These are phyloP conservation scores for Dunaliella primolecta DNA, from an alignment of 139 green algal species.

Conservation along the genomic window DNA sequence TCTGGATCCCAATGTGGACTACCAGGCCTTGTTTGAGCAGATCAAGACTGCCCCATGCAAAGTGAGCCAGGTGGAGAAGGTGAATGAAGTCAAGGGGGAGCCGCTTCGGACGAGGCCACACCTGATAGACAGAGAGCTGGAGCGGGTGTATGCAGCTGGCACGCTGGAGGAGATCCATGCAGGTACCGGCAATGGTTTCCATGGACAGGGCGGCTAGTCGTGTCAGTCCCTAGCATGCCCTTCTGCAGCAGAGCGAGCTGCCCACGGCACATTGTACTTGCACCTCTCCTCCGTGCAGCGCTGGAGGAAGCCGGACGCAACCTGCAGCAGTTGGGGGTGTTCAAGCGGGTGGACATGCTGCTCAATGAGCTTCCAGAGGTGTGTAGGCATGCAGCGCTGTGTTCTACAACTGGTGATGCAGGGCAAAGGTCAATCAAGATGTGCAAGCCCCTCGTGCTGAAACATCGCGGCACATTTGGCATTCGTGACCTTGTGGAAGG, in stretches of 20 bases:
- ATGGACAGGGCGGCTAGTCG: no score
- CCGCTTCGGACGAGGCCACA: slow-evolving; percentile 26
- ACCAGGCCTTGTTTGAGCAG: slow-evolving; percentile 33
- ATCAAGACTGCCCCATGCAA: slow-evolving; percentile 37
- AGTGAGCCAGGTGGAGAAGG: slow-evolving; percentile 29
- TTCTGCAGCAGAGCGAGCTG: no score
- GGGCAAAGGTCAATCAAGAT: no score
- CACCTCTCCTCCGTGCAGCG: slow-evolving; percentile 6
- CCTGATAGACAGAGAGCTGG: slow-evolving; percentile 40
- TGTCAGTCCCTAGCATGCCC: no score
- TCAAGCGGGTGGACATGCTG: slow-evolving; percentile 55
- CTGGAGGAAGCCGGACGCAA: slow-evolving; percentile 49
- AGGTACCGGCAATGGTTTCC: no score
- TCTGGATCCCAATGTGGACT: slow-evolving; percentile 29
- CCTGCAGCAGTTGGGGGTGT: slow-evolving; percentile 62
- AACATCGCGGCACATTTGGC: no score
- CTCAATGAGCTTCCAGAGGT: slow-evolving; percentile 50
- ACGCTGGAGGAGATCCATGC: slow-evolving; percentile 69
- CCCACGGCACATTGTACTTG: no score
- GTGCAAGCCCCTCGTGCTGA: no score
- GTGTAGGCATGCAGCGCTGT: neutral
- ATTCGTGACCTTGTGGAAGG: no score
- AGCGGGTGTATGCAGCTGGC: slow-evolving; percentile 39
- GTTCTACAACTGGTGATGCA: no score
- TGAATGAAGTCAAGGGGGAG: slow-evolving; percentile 8